Percentiles rank a stretch among this genome's conserved stretches.
Conservation (phyloP, 2,329 filamentous ascomycete species). For the Metarhizium brunneum region DNA sequence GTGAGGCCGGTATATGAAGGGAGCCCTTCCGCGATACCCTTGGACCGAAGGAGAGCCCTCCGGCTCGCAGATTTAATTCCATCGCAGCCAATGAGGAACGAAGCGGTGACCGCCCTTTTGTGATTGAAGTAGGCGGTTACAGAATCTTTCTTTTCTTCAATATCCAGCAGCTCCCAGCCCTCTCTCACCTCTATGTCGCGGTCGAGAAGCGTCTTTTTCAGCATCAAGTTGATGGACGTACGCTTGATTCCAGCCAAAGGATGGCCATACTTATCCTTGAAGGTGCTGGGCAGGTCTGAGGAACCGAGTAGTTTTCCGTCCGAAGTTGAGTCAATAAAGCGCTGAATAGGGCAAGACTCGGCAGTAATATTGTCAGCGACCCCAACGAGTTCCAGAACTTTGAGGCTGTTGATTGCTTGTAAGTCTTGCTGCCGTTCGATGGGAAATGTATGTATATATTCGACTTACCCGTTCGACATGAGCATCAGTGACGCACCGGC, state of each 20-base stretch:
- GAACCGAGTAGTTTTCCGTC: conserved; percentile 11
- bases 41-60: conserved; percentile 7
- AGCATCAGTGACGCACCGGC: conserved; percentile 17
- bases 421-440: neutral
- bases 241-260: conserved; percentile 13
- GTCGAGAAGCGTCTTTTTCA: conserved; percentile 9
- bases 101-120: conserved; percentile 10
- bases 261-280: conserved; percentile 12
- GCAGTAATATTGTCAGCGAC: conserved; percentile 6
- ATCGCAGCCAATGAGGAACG: conserved; percentile 16
- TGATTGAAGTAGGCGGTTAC: conserved; percentile 15
- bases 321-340: conserved; percentile 11
- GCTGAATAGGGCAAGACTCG: conserved; percentile 10
- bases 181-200: conserved; percentile 13
- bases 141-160: conserved; percentile 10
- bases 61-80: conserved; percentile 13
- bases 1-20: conserved; percentile 14
- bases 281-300: conserved; percentile 11
- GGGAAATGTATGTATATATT: too few species aligned
- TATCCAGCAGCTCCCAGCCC: conserved; percentile 14
- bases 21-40: conserved; percentile 7
- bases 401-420: conserved; percentile 5
- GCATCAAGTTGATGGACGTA: conserved; percentile 11
- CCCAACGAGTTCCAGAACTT: conserved; percentile 14
- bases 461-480: conserved; percentile 14